Evolutionary conservation across 2,329 filamentous ascomycete genomes (phyloP).

Genomic region (Colletotrichum falcatum): DNA sequence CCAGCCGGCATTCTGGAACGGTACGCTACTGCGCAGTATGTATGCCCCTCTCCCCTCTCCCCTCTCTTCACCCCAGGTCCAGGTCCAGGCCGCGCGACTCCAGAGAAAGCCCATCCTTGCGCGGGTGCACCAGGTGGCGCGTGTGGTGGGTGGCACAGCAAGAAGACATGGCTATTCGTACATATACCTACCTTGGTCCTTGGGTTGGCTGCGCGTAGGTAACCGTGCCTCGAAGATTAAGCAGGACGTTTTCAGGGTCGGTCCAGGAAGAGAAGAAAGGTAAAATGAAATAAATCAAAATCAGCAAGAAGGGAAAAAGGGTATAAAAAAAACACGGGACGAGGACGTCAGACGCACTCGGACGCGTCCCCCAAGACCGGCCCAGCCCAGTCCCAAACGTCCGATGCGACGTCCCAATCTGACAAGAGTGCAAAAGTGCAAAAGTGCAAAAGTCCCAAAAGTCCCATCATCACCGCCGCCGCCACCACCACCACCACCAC

Average conservation of each 20-base stretch:
- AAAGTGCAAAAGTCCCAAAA: not conserved
- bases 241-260: not conserved
- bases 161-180: too few relatives aligned
- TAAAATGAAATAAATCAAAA: too few relatives aligned
- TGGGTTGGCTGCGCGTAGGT: too few relatives aligned
- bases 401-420: not conserved
- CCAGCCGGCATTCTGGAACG: not conserved
- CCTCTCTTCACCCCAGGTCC: too few relatives aligned
- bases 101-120: not conserved
- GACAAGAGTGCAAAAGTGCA: too few relatives aligned
- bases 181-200: too few relatives aligned
- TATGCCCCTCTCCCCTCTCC: too few relatives aligned
- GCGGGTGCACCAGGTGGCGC: conserved; percentile 22
- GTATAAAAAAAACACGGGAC: not conserved
- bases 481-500: not conserved
- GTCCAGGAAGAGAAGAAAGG: not conserved
- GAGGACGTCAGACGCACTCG: conserved; percentile 5
- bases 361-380: not conserved
- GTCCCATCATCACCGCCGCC: not conserved
- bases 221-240: not conserved
- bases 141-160: conserved; percentile 36
- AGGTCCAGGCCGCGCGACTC: not conserved
- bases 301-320: not conserved
- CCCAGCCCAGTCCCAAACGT: not conserved
- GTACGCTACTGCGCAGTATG: too few relatives aligned